phyloP scores from a whole-genome alignment of 2,329 filamentous ascomycete genomes.

The Pseudodiploospora longispora region DNA sequence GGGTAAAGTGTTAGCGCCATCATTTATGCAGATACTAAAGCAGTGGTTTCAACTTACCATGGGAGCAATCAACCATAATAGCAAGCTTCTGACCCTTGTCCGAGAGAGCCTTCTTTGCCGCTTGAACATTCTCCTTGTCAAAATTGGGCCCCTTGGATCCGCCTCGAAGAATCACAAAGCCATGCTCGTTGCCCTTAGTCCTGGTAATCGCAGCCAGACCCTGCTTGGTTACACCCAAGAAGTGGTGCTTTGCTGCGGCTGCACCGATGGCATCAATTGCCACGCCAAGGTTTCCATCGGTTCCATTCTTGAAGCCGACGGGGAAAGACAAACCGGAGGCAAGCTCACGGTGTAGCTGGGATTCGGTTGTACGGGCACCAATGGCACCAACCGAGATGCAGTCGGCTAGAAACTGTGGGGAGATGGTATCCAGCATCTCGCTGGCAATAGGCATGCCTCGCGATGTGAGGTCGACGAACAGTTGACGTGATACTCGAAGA shows the following conservation, averaged over 20 bases:
- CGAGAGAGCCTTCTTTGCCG: conserved; percentile 66
- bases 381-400: conserved; percentile 93
- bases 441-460: conserved; percentile 89
- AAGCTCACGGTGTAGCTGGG: conserved; percentile 90
- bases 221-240: conserved; percentile 98
- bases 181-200: conserved; percentile 90
- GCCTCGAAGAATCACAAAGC: conserved; percentile 91
- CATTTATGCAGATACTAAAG: neutral
- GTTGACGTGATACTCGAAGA: conserved; percentile 78
- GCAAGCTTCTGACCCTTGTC: conserved; percentile 81
- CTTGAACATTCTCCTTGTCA: conserved; percentile 74
- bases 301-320: conserved; percentile 99
- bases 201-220: conserved; percentile 90
- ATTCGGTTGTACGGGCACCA: conserved; percentile 92
- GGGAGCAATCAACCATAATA: conserved; percentile 98
- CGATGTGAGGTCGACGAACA: conserved; percentile 84
- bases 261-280: conserved; percentile 94
- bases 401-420: conserved; percentile 93
- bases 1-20: conserved; percentile 5
- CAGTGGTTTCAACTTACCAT: conserved; percentile 50
- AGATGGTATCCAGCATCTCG: conserved; percentile 99
- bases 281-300: conserved; percentile 82
- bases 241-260: conserved; percentile 81
- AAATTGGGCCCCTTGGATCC: conserved; percentile 91
- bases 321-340: conserved; percentile 94